phyloP scores from a whole-genome alignment of 1,284 basidiomycete genomes.

The Pseudozyma sp. region DNA sequence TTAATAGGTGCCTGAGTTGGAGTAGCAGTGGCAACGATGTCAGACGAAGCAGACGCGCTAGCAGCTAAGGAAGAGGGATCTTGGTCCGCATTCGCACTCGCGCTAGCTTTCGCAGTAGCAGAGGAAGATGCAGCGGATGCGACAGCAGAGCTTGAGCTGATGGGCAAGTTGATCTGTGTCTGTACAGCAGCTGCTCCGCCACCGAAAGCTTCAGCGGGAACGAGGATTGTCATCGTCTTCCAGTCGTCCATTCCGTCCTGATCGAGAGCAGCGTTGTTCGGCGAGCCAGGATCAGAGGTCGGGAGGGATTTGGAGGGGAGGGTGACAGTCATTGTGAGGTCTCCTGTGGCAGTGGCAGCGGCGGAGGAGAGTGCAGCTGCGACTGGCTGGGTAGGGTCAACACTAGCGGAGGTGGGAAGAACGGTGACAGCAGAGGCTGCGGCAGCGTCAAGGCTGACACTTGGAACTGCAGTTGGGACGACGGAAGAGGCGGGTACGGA shows the following conservation, averaged over 20 bases:
- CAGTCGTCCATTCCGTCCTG: constrained; percentile 19
- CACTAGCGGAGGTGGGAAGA: constrained; percentile 14
- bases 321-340: constrained; percentile 42
- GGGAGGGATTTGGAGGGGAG: constrained; percentile 28
- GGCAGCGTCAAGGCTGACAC: constrained; percentile 15
- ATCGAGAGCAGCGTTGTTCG: constrained; percentile 7
- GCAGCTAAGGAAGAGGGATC: constrained; percentile 3
- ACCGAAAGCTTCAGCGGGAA: constrained; percentile 38
- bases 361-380: constrained; percentile 13
- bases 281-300: constrained; percentile 15
- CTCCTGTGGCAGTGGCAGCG: constrained; percentile 4
- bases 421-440: constrained; percentile 25
- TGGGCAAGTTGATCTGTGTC: constrained; percentile 15
- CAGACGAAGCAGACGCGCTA: neutral
- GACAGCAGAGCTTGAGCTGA: neutral
- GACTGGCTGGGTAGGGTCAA: constrained; percentile 16
- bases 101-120: neutral
- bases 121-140: constrained; percentile 3
- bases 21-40: neutral
- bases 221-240: constrained; percentile 50
- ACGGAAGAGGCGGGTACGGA: neutral
- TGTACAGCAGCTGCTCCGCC: constrained; percentile 5
- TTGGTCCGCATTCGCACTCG: constrained; percentile 8
- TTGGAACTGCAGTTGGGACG: constrained; percentile 6
- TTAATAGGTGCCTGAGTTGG: constrained; percentile 21